These are phyloP conservation scores for Podospora didyma DNA, from an alignment of 495 filamentous ascomycete species.

Conservation along the genomic window DNA sequence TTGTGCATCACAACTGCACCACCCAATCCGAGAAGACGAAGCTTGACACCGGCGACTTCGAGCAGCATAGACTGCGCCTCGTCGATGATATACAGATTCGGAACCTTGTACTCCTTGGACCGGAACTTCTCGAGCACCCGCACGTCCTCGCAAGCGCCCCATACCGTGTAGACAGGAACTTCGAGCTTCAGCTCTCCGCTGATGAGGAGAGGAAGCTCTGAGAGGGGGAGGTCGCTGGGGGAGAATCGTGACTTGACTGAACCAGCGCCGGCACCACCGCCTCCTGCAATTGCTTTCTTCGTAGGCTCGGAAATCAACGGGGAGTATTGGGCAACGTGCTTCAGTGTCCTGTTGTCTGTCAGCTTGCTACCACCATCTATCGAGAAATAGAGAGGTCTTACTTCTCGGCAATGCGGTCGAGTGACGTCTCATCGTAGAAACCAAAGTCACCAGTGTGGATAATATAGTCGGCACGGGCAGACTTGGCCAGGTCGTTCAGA, in stretches of 20 bases:
- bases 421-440: slow-evolving; percentile 94
- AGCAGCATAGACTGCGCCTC: slow-evolving; percentile 92
- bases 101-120: slow-evolving; percentile 96
- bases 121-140: slow-evolving; percentile 97
- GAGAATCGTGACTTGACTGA: slow-evolving; percentile 78
- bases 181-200: slow-evolving; percentile 84
- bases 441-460: slow-evolving; percentile 99
- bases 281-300: slow-evolving; percentile 74
- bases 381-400: slow-evolving; percentile 45
- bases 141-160: slow-evolving; percentile 99
- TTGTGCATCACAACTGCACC: slow-evolving; percentile 99
- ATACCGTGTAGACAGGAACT: slow-evolving; percentile 96
- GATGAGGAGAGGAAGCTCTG: slow-evolving; percentile 89
- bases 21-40: slow-evolving; percentile 88
- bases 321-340: slow-evolving; percentile 98
- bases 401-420: slow-evolving; percentile 99
- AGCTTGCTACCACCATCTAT: slow-evolving; percentile 7
- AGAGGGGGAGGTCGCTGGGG: slow-evolving; percentile 81
- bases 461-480: slow-evolving; percentile 91
- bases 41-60: slow-evolving; percentile 92
- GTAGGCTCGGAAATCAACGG: slow-evolving; percentile 82
- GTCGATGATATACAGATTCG: slow-evolving; percentile 96
- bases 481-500: slow-evolving; percentile 90
- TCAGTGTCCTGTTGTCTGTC: slow-evolving; percentile 68
- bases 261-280: slow-evolving; percentile 48